A percentile compares a stretch with the other conserved stretches of the same genome.
Conservation (phyloP, 1,284 basidiomycete species). For the Ceratobasidium sp. region DNA sequence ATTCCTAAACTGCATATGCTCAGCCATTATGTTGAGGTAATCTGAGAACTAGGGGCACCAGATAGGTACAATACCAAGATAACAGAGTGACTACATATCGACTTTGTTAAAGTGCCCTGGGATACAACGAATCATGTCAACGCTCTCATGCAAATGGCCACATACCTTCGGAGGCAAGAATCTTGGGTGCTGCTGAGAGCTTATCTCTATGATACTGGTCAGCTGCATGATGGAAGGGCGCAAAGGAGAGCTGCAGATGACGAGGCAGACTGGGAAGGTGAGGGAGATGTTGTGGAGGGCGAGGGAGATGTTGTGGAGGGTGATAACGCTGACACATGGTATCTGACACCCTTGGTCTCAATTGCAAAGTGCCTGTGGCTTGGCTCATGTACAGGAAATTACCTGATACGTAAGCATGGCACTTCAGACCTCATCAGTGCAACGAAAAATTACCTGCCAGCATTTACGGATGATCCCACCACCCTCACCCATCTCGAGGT, state of each 20-base stretch:
- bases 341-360: too few species aligned
- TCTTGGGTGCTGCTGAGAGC: not conserved
- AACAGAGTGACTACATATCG: conserved; percentile 4
- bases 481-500: not conserved
- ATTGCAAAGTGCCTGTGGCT: too few species aligned
- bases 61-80: not conserved
- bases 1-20: conserved; percentile 44
- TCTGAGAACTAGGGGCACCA: not conserved
- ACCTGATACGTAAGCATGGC: not conserved
- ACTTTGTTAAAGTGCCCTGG: conserved; percentile 1
- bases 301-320: too few species aligned
- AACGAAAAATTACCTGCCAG: not conserved
- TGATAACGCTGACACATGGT: too few species aligned
- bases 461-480: not conserved
- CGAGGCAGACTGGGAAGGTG: not conserved
- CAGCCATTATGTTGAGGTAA: not conserved
- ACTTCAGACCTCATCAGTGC: not conserved
- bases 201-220: not conserved
- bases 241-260: too few species aligned
- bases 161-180: not conserved
- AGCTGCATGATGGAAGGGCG: not conserved
- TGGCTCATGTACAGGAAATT: not conserved
- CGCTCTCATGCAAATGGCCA: not conserved
- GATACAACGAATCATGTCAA: not conserved
- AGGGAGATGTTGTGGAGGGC: not conserved